Base-by-base conservation (phyloP, 495 filamentous ascomycete species). In the Aspergillus olivimuriae region DNA sequence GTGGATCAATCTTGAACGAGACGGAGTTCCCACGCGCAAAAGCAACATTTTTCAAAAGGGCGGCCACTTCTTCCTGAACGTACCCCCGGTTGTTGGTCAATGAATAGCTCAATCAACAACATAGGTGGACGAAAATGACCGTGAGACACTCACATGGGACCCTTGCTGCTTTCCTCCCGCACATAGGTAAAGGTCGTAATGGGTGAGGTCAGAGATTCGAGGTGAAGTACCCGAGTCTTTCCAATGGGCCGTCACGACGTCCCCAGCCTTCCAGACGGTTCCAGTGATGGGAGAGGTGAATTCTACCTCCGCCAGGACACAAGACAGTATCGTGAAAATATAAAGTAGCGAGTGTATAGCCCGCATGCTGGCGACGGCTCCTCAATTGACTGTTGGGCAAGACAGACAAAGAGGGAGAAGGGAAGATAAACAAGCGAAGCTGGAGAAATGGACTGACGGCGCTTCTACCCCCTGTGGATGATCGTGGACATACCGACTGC, bases 101-200 rank as follows among this genome's bases (percentile, higher is more conserved):
- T 41, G 42, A 15, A 43, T n/a, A 10, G 28, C 22, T 22, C 19
- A 23, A 32, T 15, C 8, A 41, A 19, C 19, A 34, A 38, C 21
- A 7, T 28, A 28, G 24, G 7, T 14, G 16, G 39, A 37, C 41
- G 11, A 16, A 23, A 1, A n/a, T 14, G n/a, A 19, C 10, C 16
- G 22, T 10, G 10, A 2, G 21, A 20, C 26, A 53, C 50, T 19
- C 49, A 77, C 73, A 51, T 71, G 63, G 32, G 53, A 66, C 22
- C 49, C 63, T 3, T 56, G 57, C 1, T 62, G 57, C 53, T 85
- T 83, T 21, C 82, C 80, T 21, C 81, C 81, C 26, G 81, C 75
- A 50, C 75, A 83, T 2, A 87, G 70, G 48, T 75, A 78, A 18
- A 87, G 62, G 32, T 75, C 65, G 59, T 81, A 89, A 12, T 65